Conservation (phyloP, 768 basidiomycete genomes). For the Termitomyces sp. region DNA sequence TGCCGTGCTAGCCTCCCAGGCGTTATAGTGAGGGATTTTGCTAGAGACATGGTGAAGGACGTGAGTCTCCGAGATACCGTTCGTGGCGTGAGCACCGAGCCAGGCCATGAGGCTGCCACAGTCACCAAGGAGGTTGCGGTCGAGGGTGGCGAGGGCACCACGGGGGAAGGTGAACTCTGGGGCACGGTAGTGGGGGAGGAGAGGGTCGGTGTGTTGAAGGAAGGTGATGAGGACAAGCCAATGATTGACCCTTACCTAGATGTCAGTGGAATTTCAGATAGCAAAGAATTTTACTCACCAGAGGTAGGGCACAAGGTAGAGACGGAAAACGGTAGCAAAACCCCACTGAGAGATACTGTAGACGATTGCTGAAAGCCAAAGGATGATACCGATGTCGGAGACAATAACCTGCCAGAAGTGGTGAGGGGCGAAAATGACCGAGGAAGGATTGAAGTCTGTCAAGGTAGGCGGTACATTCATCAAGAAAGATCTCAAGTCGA, state of each 20-base stretch:
- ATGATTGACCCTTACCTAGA: constrained; percentile 67
- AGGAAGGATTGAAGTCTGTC: constrained; percentile 69
- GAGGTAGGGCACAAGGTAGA: constrained; percentile 88
- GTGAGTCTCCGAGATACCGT: constrained; percentile 94
- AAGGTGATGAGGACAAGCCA: constrained; percentile 97
- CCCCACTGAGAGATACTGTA: constrained; percentile 58
- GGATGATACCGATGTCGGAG: constrained; percentile 77
- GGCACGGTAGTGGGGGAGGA: constrained; percentile 91
- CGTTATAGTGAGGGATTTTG: constrained; percentile 96
- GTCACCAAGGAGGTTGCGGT: constrained; percentile 78
- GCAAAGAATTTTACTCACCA: constrained; percentile 40
- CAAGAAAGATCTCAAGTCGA: background rate
- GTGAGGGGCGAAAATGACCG: constrained; percentile 81
- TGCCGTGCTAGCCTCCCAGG: constrained; percentile 89
- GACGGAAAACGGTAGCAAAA: constrained; percentile 67
- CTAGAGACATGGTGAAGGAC: constrained; percentile 88
- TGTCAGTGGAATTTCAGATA: background rate
- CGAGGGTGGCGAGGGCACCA: constrained; percentile 89
- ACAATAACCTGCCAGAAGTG: constrained; percentile 74
- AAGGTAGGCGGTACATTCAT: background rate
- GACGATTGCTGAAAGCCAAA: constrained; percentile 65
- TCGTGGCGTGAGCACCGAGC: constrained; percentile 81
- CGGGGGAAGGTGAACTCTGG: constrained; percentile 89
- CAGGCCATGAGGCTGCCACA: constrained; percentile 77
- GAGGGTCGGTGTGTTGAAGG: constrained; percentile 96